Base-by-base conservation (phyloP, 1,284 basidiomycete genomes). In the Leccinum variabile region DNA sequence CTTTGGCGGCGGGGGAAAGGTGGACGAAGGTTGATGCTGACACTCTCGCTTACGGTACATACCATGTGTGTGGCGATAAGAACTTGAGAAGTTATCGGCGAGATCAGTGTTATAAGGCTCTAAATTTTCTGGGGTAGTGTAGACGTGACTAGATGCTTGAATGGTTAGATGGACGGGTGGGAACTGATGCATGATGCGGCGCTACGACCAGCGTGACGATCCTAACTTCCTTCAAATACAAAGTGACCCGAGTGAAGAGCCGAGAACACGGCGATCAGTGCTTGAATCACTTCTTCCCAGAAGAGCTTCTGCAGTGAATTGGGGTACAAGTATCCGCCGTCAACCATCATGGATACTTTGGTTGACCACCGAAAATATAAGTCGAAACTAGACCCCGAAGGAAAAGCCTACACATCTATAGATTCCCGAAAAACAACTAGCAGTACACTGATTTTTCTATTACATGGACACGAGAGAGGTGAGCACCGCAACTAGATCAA, bases 391-490 rank as follows among this genome's bases (percentile, higher is more conserved):
- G 14, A 13, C 25, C 14, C 14, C 7, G 14, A 28, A 52, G 13
- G 49, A 53, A 22, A 49, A 22, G 30, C 18, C 13, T 35, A 7
- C 32, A 22, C 54, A 25, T 25, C 18, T 11, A 49, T 49, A 13
- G 18, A 49, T 49, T 49, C 35, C n/a, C 33, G n/a, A 49, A 39
- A 64, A 28, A 39, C 30, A 37, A 54, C 22, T 32, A 39, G 18
- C 61, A 50, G 41, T 61, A 53, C 59, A 60, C 33, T 0, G 16
- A 11, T 18, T 25, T 37, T 54, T 44, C 5, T 56, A 25, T 52
- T 57, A 63, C 54, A 46, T 57, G 6, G 37, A 39, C 39, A 41
- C 41, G 52, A 63, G 54, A 63, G 54, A 62, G 41, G 46, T 25
- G 46, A 25, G 64, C 39, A n/a, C 16, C 25, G 28, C 3, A 39